Evolutionary conservation across 345 rosid species (phyloP).

Genomic region (Populus tremula): DNA sequence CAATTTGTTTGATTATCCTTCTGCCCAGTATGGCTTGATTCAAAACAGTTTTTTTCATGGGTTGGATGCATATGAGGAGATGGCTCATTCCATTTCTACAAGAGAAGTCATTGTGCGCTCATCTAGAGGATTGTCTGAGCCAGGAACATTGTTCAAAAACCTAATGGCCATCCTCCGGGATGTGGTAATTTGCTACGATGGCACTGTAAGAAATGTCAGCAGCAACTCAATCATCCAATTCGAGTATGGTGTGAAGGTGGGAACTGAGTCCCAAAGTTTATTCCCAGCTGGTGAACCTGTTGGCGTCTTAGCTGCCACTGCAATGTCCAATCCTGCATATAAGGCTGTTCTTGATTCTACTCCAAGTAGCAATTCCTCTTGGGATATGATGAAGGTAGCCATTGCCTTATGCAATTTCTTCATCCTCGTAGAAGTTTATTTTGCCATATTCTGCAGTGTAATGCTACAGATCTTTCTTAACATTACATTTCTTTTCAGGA

Average conservation of each 20-base stretch:
- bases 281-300: conserved; percentile 96
- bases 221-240: conserved; percentile 85
- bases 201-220: conserved; percentile 80
- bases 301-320: conserved; percentile 96
- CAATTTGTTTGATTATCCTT: conserved; percentile 44
- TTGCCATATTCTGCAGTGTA: not conserved
- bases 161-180: conserved; percentile 97
- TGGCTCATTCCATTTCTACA: conserved; percentile 76
- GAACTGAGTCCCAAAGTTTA: conserved; percentile 41
- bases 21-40: conserved; percentile 72
- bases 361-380: conserved; percentile 81
- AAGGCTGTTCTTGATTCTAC: conserved; percentile 97
- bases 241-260: conserved; percentile 59
- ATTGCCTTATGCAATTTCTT: not conserved
- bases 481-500: conserved; percentile 51
- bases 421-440: not conserved
- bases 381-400: conserved; percentile 96
- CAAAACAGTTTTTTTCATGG: conserved; percentile 75
- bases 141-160: conserved; percentile 90
- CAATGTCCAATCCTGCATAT: conserved; percentile 96
- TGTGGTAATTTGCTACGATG: conserved; percentile 81
- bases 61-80: conserved; percentile 86
- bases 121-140: conserved; percentile 87
- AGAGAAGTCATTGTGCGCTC: conserved; percentile 92
- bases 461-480: not conserved